Percentiles rank a stretch among this genome's conserved stretches.
Conservation (phyloP, 805 yeast genomes). For the Dipodascus albidus region DNA sequence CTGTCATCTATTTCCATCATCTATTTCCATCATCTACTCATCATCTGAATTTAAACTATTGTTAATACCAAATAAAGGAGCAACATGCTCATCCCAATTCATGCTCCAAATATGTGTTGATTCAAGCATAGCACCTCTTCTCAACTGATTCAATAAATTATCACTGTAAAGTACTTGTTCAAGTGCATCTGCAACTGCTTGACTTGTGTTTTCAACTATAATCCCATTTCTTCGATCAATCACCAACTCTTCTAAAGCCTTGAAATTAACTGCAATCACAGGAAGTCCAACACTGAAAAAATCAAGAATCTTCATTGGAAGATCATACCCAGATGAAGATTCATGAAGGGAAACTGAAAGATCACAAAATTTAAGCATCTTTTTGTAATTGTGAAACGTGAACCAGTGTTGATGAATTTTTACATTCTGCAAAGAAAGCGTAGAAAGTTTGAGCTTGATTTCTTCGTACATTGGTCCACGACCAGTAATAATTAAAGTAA, state of each 20-base stretch:
- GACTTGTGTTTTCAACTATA: conserved; percentile 27
- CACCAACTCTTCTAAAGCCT: conserved; percentile 72
- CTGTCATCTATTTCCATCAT: neutral
- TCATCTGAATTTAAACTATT: neutral
- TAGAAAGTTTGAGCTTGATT: conserved; percentile 38
- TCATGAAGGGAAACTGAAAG: conserved; percentile 82
- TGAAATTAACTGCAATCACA: conserved; percentile 65
- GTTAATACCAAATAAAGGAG: conserved; percentile 28
- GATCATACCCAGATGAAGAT: conserved; percentile 85
- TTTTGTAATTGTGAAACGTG: conserved; percentile 65
- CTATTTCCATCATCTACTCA: neutral
- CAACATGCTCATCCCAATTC: conserved; percentile 53
- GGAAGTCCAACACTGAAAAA: conserved; percentile 96
- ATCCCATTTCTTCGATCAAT: conserved; percentile 60
- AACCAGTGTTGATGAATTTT: conserved; percentile 66
- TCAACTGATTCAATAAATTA: conserved; percentile 25
- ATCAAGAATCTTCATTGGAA: conserved; percentile 96
- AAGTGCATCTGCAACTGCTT: conserved; percentile 27
- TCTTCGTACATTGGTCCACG: conserved; percentile 73
- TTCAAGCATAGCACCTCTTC: conserved; percentile 63
- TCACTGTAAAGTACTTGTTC: conserved; percentile 22
- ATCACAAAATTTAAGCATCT: conserved; percentile 64
- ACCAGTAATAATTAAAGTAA: conserved; percentile 82
- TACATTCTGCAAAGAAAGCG: conserved; percentile 35
- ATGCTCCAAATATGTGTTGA: conserved; percentile 59